A percentile compares a stretch with the other conserved stretches of the same genome.
These are phyloP conservation scores for Auriscalpium microsporum DNA, from an alignment of 768 basidiomycete genomes.

Conservation along the genomic window DNA sequence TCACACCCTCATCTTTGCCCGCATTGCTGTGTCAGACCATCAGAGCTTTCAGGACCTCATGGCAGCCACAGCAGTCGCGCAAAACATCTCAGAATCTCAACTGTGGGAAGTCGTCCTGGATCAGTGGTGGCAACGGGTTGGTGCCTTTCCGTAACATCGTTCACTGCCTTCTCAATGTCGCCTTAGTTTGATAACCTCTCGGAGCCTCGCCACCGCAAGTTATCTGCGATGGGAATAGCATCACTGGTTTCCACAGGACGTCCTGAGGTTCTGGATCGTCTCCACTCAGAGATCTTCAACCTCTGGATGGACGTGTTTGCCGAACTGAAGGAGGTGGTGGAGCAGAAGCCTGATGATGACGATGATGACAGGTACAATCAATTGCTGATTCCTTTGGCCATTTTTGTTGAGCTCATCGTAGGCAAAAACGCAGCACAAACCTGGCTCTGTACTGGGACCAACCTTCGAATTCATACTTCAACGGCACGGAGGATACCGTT, in stretches of 20 bases:
- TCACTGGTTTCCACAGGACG: conserved; percentile 67
- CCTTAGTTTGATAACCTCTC: conserved; percentile 84
- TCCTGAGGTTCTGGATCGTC: conserved; percentile 59
- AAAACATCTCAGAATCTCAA: conserved; percentile 40
- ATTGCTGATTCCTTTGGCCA: too few species aligned
- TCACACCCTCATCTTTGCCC: conserved; percentile 64
- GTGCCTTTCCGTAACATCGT: not conserved
- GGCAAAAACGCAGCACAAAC: conserved; percentile 21
- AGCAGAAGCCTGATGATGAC: conserved; percentile 17
- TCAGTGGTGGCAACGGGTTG: conserved; percentile 76
- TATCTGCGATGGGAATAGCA: conserved; percentile 76
- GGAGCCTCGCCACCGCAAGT: conserved; percentile 75
- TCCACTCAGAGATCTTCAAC: conserved; percentile 73
- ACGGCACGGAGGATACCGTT: conserved; percentile 57
- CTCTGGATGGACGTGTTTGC: conserved; percentile 86
- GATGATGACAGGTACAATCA: too few species aligned
- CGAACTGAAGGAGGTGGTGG: conserved; percentile 69
- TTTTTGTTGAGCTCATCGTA: too few species aligned
- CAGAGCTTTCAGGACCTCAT: conserved; percentile 67
- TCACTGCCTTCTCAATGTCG: not conserved
- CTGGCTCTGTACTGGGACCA: conserved; percentile 67
- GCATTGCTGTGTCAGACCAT: conserved; percentile 60
- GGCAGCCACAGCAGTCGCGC: conserved; percentile 44
- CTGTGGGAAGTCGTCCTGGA: conserved; percentile 63
- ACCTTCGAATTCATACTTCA: conserved; percentile 50